Evolutionary conservation across 75 land plant species (phyloP).

Genomic region (Picea sitchensis): DNA sequence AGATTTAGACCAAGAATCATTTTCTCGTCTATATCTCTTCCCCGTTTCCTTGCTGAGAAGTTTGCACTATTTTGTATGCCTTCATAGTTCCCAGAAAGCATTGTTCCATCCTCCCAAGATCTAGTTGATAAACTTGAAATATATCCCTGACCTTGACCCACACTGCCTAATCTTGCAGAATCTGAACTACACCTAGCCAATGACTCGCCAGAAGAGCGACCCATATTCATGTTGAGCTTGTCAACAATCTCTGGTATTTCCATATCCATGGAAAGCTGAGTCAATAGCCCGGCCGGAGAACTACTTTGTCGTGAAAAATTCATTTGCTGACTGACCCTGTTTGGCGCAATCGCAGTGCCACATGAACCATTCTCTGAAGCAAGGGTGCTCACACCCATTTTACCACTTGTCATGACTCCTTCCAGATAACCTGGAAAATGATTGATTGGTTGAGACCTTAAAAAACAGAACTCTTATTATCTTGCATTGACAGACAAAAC

Average conservation of each 20-base stretch:
- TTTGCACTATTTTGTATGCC: constrained; percentile 3
- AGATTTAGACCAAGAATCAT: constrained; percentile 13
- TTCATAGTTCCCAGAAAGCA: constrained; percentile 9
- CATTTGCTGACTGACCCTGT: not conserved
- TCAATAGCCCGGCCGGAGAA: constrained; percentile 10
- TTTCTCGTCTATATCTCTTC: constrained; percentile 23
- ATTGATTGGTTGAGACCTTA: not conserved
- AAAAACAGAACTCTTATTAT: not conserved
- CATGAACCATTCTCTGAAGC: not conserved
- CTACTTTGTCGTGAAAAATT: constrained; percentile 9
- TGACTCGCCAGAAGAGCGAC: not conserved
- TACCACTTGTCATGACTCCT: not conserved
- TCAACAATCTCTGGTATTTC: constrained; percentile 3
- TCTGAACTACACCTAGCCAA: not conserved
- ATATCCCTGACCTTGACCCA: constrained; percentile 1
- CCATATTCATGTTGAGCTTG: not conserved
- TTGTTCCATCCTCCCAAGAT: constrained; percentile 14
- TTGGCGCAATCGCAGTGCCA: constrained; percentile 2
- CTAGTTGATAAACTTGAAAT: constrained; percentile 2
- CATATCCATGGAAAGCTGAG: constrained; percentile 9
- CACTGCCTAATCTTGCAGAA: constrained; percentile 10
- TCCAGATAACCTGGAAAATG: constrained; percentile 10
- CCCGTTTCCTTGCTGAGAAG: constrained; percentile 21
- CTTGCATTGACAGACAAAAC: not conserved
- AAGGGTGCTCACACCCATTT: not conserved